phyloP scores from a whole-genome alignment of 805 yeast species.

The Torulaspora quercuum region DNA sequence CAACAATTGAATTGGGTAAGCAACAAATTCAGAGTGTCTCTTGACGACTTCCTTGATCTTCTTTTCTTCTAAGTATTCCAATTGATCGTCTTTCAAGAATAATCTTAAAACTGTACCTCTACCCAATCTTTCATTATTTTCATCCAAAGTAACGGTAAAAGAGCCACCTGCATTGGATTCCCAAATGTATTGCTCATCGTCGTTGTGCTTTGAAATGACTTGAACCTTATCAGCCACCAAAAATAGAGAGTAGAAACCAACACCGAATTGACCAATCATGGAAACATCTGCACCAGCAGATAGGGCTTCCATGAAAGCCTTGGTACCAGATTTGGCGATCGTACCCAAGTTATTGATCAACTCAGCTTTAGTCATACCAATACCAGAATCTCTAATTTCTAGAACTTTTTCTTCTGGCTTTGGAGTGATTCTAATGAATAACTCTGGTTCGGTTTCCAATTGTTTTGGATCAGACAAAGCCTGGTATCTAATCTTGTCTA shows the following conservation, averaged over 20 bases:
- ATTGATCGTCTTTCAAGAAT: conserved; percentile 97
- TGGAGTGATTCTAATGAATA: conserved; percentile 97
- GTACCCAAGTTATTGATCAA: conserved; percentile 99
- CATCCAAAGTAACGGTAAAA: conserved; percentile 92
- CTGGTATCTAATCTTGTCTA: conserved; percentile 97
- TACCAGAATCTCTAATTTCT: conserved; percentile 99
- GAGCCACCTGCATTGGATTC: conserved; percentile 99
- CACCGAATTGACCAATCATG: conserved; percentile 99
- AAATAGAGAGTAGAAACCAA: conserved; percentile 99
- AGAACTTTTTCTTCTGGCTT: conserved; percentile 88
- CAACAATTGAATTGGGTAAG: conserved; percentile 97
- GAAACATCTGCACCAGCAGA: conserved; percentile 99
- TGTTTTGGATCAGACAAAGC: conserved; percentile 87
- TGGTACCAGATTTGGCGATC: conserved; percentile 99
- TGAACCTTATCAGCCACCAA: conserved; percentile 98
- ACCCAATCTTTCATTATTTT: conserved; percentile 74
- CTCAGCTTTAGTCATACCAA: conserved; percentile 99
- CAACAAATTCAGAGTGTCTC: conserved; percentile 98
- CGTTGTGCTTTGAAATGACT: conserved; percentile 97
- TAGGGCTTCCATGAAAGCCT: conserved; percentile 98
- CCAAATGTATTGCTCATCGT: conserved; percentile 99
- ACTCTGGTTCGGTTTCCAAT: conserved; percentile 92
- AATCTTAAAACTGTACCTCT: conserved; percentile 96
- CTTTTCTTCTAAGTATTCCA: conserved; percentile 98
- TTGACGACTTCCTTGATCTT: conserved; percentile 98